Percentiles rank a stretch among this genome's conserved stretches.
Evolutionary conservation across 768 basidiomycete genomes (phyloP).

Genomic region (Multifurca ochricompacta): DNA sequence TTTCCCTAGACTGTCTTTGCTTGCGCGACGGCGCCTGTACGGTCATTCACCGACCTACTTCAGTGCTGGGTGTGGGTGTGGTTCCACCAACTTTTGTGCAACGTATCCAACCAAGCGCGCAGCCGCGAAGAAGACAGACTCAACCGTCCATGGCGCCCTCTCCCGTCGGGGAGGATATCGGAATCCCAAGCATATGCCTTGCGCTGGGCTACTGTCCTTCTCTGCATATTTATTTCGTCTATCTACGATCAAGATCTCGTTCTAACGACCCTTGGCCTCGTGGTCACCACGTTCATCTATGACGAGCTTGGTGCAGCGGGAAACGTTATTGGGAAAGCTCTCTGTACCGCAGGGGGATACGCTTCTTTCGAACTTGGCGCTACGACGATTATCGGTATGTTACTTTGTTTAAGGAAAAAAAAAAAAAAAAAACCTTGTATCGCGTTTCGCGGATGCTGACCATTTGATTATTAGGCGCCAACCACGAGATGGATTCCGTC

Average conservation of each 20-base stretch:
- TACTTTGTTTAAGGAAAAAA: neutral
- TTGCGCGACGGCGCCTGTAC: slow-evolving; percentile 16
- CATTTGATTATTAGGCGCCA: neutral
- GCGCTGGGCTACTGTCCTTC: slow-evolving; percentile 18
- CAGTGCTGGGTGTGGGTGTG: slow-evolving; percentile 22
- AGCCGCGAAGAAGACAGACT: slow-evolving; percentile 21
- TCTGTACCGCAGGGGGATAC: slow-evolving; percentile 21
- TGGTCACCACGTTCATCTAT: slow-evolving; percentile 18
- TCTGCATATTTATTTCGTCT: slow-evolving; percentile 17
- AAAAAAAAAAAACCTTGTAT: neutral
- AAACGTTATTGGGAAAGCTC: slow-evolving; percentile 18
- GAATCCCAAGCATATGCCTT: slow-evolving; percentile 15
- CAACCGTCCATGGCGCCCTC: slow-evolving; percentile 25
- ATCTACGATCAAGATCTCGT: slow-evolving; percentile 17
- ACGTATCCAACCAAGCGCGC: slow-evolving; percentile 24
- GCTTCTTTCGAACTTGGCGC: slow-evolving; percentile 22
- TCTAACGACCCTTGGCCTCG: slow-evolving; percentile 19
- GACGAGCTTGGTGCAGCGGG: slow-evolving; percentile 12
- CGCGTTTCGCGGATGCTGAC: neutral
- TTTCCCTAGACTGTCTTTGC: slow-evolving; percentile 18
- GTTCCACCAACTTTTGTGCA: slow-evolving; percentile 23
- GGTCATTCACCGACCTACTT: slow-evolving; percentile 2
- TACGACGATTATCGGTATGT: slow-evolving; percentile 12
- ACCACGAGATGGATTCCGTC: slow-evolving; percentile 11
- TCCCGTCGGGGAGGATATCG: slow-evolving; percentile 23